Percentiles rank a stretch among this genome's conserved stretches.
These are phyloP conservation scores for Collariella sp. DNA, from an alignment of 495 filamentous ascomycete species.

Conservation along the genomic window DNA sequence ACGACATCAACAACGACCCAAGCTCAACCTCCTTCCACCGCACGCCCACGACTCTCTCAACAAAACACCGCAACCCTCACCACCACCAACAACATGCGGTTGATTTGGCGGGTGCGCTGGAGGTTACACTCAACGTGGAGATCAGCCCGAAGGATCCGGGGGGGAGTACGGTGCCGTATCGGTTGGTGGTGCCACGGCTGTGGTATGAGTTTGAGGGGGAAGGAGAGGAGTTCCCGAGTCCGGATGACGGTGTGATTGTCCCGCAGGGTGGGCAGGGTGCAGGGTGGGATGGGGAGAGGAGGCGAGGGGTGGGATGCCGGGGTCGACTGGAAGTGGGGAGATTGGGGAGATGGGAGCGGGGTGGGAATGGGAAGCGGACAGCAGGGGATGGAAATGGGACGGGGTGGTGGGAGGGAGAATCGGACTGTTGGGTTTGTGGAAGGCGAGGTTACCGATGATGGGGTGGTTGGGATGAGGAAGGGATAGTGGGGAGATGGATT, in stretches of 20 bases:
- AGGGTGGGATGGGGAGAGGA: too few species aligned
- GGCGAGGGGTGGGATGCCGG: constrained; percentile 1
- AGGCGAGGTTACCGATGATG: background rate
- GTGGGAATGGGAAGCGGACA: background rate
- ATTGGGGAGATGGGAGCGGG: background rate
- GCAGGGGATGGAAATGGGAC: background rate
- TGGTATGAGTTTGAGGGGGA: constrained; percentile 43
- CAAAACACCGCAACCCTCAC: constrained; percentile 45
- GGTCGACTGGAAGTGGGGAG: background rate
- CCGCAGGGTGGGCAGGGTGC: too few species aligned
- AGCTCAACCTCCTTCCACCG: constrained; percentile 52
- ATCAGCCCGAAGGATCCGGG: constrained; percentile 74
- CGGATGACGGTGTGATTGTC: too few species aligned
- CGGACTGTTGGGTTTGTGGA: constrained; percentile 14
- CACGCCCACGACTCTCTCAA: constrained; percentile 59
- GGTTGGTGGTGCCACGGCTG: constrained; percentile 74
- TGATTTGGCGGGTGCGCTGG: constrained; percentile 69
- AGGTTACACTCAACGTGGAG: constrained; percentile 80
- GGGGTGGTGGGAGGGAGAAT: constrained; percentile 13
- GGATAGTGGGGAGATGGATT: background rate
- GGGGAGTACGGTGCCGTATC: constrained; percentile 82
- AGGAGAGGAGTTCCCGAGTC: background rate
- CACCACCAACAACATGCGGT: constrained; percentile 31
- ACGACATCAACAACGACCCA: constrained; percentile 11
- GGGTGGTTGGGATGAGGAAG: background rate